Percentiles rank a stretch among this genome's conserved stretches.
Evolutionary conservation across 208 protist genomes (phyloP).

Genomic region (Leishmania tropica): DNA sequence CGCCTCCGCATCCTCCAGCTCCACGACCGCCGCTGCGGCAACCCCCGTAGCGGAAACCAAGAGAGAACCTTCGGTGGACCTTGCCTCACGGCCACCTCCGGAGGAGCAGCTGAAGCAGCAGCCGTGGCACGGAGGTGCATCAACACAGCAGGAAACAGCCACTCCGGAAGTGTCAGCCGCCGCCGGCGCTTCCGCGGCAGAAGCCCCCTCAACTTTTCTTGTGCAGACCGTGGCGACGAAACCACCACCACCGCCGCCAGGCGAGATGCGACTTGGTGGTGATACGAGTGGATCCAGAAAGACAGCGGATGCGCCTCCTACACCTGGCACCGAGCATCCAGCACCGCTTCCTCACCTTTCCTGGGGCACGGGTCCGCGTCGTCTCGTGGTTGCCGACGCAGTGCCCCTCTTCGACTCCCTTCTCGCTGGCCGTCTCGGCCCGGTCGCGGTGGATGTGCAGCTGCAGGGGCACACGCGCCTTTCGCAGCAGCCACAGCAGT

Average conservation of each 20-base stretch:
- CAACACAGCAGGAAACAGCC: background rate
- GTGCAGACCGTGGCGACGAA: background rate
- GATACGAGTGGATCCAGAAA: background rate
- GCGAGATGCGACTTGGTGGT: background rate
- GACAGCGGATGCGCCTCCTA: background rate
- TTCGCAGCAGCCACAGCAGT: slow-evolving; percentile 44
- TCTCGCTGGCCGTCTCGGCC: slow-evolving; percentile 54
- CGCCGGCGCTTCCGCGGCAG: background rate
- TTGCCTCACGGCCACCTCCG: background rate
- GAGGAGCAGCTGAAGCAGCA: background rate
- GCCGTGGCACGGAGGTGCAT: background rate
- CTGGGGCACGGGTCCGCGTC: background rate
- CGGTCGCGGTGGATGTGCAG: slow-evolving; percentile 68
- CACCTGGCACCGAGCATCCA: background rate
- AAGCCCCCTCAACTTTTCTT: background rate
- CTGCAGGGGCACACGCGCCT: slow-evolving; percentile 43
- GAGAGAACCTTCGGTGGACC: background rate
- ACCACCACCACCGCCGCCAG: background rate
- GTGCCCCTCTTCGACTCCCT: slow-evolving; percentile 49
- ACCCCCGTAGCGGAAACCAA: background rate
- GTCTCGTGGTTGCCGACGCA: slow-evolving; percentile 37
- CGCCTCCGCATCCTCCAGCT: background rate
- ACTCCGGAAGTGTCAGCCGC: background rate
- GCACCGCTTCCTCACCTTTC: background rate
- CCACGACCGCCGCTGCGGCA: background rate